These are phyloP conservation scores for Cardiospermum halicacabum DNA, from an alignment of 345 rosid species.

Conservation along the genomic window DNA sequence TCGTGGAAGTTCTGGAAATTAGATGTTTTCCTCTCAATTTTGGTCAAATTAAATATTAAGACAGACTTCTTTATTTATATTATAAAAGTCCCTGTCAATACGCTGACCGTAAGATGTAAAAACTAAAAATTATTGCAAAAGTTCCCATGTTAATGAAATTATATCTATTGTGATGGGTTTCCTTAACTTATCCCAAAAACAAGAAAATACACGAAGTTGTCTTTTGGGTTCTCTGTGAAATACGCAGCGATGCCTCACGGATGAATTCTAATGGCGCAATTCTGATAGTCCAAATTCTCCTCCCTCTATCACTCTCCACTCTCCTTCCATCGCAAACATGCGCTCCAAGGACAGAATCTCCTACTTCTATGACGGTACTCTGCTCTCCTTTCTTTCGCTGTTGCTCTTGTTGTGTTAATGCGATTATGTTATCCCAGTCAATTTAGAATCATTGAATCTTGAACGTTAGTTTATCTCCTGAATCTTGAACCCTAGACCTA, in stretches of 20 bases:
- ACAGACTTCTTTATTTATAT: no score
- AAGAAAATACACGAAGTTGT: no score
- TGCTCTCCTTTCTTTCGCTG: background rate
- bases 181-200: no score
- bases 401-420: no score
- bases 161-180: no score
- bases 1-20: background rate
- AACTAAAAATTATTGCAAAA: no score
- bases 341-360: conserved; percentile 84
- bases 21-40: background rate
- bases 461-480: background rate
- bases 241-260: no score
- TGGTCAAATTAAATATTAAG: background rate
- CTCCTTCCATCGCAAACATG: conserved; percentile 28
- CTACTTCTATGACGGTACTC: conserved; percentile 85
- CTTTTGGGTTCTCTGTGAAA: no score
- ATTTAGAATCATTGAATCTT: background rate
- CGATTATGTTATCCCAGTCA: background rate
- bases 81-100: no score
- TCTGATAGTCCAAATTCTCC: conserved; percentile 7
- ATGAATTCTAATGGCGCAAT: conserved; percentile 16
- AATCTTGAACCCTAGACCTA: background rate
- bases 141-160: no score
- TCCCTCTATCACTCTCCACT: background rate
- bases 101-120: no score